phyloP scores from a whole-genome alignment of 495 filamentous ascomycete species.

The Mycothermus thermophilus region DNA sequence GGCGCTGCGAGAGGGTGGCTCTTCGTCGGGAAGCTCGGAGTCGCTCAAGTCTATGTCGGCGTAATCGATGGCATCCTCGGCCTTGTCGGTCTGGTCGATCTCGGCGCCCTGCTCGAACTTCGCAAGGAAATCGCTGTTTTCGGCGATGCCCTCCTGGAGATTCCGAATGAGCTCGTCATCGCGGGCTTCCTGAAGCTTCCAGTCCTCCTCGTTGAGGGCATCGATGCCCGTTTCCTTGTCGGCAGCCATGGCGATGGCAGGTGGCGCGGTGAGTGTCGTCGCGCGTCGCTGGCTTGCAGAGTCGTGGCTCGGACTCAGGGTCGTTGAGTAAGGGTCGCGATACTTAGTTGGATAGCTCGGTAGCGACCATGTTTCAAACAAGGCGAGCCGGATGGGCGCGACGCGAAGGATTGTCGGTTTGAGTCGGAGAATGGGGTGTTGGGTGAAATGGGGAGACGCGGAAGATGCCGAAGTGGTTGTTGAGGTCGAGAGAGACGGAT shows the following conservation, averaged over 20 bases:
- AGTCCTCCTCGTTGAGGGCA: constrained; percentile 14
- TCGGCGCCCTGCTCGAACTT: constrained; percentile 14
- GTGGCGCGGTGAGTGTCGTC: not conserved
- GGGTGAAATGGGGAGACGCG: too few relatives aligned
- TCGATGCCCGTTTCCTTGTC: constrained; percentile 10
- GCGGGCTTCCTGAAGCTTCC: constrained; percentile 15
- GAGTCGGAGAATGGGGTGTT: too few relatives aligned
- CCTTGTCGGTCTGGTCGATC: constrained; percentile 26
- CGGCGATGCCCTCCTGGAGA: constrained; percentile 7
- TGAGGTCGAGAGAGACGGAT: too few relatives aligned
- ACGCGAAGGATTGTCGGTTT: too few relatives aligned
- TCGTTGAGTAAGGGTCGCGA: too few relatives aligned
- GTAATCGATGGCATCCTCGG: constrained; percentile 50
- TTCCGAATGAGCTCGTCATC: constrained; percentile 15
- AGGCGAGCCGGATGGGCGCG: not conserved
- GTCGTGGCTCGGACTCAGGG: not conserved
- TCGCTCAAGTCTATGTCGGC: constrained; percentile 79
- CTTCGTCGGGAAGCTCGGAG: constrained; percentile 37
- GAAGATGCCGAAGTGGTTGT: too few relatives aligned
- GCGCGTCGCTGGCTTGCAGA: not conserved
- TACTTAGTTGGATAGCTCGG: not conserved
- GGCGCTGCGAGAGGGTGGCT: constrained; percentile 19
- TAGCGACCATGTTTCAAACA: not conserved
- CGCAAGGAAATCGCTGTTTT: constrained; percentile 7
- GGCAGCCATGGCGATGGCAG: constrained; percentile 12